Evolutionary conservation across 2,329 filamentous ascomycete genomes (phyloP).

Genomic region (Sclerotinia minor): DNA sequence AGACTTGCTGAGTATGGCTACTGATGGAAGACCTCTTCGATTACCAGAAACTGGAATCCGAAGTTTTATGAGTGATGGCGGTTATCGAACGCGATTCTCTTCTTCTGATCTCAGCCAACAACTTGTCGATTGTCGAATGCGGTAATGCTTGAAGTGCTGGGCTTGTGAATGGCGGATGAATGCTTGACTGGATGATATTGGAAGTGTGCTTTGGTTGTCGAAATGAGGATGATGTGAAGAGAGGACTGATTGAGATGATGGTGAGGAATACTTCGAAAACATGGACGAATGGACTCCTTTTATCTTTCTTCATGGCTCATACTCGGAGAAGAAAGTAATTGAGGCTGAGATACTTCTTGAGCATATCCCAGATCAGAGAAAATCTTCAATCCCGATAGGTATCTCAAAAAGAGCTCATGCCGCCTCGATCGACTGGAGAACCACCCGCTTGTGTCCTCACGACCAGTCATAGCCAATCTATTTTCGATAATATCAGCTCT

Average conservation of each 20-base stretch:
- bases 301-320: constrained; percentile 22
- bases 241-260: constrained; percentile 19
- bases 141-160: neutral
- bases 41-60: constrained; percentile 7
- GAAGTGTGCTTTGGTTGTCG: neutral
- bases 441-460: constrained; percentile 13
- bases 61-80: neutral
- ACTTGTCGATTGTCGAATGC: neutral
- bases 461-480: constrained; percentile 24
- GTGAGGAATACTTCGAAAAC: constrained; percentile 10
- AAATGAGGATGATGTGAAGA: constrained; percentile 2
- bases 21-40: neutral
- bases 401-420: constrained; percentile 16
- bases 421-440: constrained; percentile 5
- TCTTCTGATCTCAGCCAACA: neutral
- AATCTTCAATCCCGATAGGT: constrained; percentile 17
- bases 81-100: neutral
- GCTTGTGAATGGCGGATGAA: neutral
- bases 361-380: constrained; percentile 9
- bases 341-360: constrained; percentile 21
- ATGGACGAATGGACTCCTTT: constrained; percentile 21
- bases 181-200: constrained; percentile 5
- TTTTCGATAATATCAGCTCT: constrained; percentile 24
- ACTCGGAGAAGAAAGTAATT: constrained; percentile 17
- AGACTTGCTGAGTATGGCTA: neutral